phyloP scores from a whole-genome alignment of 495 filamentous ascomycete species.

The Cladorrhinum samala region DNA sequence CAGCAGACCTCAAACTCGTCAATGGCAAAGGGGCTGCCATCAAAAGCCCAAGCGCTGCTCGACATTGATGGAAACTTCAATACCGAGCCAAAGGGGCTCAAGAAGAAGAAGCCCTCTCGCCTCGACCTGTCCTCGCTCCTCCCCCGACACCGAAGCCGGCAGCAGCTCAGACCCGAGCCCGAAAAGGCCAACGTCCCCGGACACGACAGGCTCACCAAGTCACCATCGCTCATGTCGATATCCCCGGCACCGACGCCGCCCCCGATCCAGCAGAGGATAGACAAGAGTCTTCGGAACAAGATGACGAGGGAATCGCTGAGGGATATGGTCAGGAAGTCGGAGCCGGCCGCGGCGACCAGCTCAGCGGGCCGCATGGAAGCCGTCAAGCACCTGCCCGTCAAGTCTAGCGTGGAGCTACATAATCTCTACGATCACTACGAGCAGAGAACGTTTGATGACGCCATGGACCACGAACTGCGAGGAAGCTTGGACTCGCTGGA shows the following conservation, averaged over 20 bases:
- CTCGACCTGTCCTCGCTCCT: constrained; percentile 41
- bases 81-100: constrained; percentile 8
- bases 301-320: constrained; percentile 31
- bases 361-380: background rate
- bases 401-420: constrained; percentile 27
- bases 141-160: constrained; percentile 11
- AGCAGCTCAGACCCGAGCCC: constrained; percentile 16
- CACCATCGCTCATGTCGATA: constrained; percentile 37
- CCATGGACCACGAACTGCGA: constrained; percentile 27
- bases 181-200: constrained; percentile 18
- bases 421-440: constrained; percentile 51
- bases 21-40: constrained; percentile 47
- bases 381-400: constrained; percentile 15
- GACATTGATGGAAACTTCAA: constrained; percentile 33
- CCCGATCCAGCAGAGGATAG: constrained; percentile 21
- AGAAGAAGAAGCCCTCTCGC: constrained; percentile 45
- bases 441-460: constrained; percentile 38
- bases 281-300: constrained; percentile 22
- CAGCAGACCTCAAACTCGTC: constrained; percentile 51
- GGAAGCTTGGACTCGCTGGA: constrained; percentile 4
- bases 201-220: constrained; percentile 27
- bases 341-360: background rate
- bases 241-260: constrained; percentile 24
- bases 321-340: constrained; percentile 10
- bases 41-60: constrained; percentile 35